A percentile compares a stretch with the other conserved stretches of the same genome.
Conservation (phyloP, 805 yeast genomes). For the Saccharomycopsis oosterbeekiorum region DNA sequence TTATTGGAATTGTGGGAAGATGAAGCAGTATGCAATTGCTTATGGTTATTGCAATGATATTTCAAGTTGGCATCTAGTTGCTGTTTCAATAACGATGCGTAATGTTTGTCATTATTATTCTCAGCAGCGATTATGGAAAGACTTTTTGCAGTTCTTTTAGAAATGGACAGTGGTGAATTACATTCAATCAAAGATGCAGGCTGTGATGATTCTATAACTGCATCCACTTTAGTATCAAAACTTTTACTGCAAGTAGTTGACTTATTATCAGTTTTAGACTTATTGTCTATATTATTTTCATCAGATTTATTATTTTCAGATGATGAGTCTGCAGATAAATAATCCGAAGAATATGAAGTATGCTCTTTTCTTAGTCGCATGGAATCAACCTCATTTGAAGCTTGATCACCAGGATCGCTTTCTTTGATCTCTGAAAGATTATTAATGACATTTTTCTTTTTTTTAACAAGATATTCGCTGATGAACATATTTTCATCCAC, state of each 20-base stretch:
- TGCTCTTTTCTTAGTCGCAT: not conserved
- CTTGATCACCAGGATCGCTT: not conserved
- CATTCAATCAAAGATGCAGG: not conserved
- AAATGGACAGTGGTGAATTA: not conserved
- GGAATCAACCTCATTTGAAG: not conserved
- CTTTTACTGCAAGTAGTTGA: not conserved
- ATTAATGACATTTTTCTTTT: constrained; percentile 1
- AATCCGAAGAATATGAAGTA: no score
- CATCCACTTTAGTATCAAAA: not conserved
- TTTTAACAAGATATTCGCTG: constrained; percentile 55
- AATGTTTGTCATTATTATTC: not conserved
- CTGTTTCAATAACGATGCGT: constrained; percentile 1
- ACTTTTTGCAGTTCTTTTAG: constrained; percentile 6
- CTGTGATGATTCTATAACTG: not conserved
- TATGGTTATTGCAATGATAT: not conserved
- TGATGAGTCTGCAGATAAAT: not conserved
- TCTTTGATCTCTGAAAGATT: not conserved
- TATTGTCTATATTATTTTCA: not conserved
- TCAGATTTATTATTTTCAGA: not conserved
- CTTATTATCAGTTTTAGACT: not conserved
- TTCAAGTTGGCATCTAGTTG: constrained; percentile 1
- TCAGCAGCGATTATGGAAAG: not conserved
- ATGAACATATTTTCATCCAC: constrained; percentile 75
- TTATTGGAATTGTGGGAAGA: not conserved
- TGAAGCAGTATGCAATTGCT: not conserved